These are phyloP conservation scores for Gracilaria caudata DNA, from an alignment of 23 red algal species.

Conservation along the genomic window DNA sequence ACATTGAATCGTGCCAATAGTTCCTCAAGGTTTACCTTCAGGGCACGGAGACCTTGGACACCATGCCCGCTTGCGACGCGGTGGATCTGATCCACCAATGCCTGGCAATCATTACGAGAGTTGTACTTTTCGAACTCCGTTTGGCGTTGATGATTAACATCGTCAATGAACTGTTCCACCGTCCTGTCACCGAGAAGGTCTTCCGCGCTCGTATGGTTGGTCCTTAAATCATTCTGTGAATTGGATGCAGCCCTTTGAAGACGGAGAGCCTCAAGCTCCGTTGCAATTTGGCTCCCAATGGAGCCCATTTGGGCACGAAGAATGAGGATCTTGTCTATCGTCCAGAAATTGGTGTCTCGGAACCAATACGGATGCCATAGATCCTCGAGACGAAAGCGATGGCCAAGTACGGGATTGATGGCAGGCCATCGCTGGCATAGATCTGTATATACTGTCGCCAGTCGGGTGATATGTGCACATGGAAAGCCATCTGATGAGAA, in stretches of 20 bases:
- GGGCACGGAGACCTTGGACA: not conserved
- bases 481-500: not conserved
- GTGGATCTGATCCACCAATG: not conserved
- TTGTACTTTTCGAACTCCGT: not conserved
- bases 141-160: not conserved
- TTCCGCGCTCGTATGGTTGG: not conserved
- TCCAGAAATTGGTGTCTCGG: not conserved
- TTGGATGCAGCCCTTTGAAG: not conserved
- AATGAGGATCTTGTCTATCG: not conserved
- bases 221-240: not conserved
- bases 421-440: not conserved
- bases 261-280: not conserved
- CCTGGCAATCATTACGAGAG: not conserved
- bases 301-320: not conserved
- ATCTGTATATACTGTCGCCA: not conserved
- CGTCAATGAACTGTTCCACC: not conserved
- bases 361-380: not conserved
- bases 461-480: not conserved
- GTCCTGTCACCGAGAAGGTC: not conserved
- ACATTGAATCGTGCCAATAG: not conserved
- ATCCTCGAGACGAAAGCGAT: not conserved
- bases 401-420: not conserved
- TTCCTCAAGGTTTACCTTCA: not conserved
- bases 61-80: not conserved
- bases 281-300: not conserved